Evolutionary conservation across 768 basidiomycete genomes (phyloP).

Genomic region (Pisolithus tinctorius): DNA sequence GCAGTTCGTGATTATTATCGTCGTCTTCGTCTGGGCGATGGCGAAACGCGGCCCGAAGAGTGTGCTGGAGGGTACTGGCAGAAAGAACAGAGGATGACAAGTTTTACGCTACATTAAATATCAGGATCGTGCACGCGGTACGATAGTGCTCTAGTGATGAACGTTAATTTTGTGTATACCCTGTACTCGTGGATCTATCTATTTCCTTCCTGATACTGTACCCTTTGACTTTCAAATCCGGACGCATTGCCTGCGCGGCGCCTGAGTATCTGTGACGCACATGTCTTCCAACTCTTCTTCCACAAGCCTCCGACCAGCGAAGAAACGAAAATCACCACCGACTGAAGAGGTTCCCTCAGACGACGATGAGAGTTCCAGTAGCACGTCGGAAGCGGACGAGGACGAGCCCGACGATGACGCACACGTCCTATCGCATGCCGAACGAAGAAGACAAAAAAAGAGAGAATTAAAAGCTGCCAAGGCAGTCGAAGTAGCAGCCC

Average conservation of each 20-base stretch:
- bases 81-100: slow-evolving; percentile 13
- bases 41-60: slow-evolving; percentile 69
- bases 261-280: not conserved
- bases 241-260: too few relatives aligned
- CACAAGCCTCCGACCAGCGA: slow-evolving; percentile 22
- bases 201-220: too few relatives aligned
- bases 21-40: slow-evolving; percentile 78
- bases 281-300: slow-evolving; percentile 22
- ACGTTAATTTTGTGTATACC: too few relatives aligned
- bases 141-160: too few relatives aligned
- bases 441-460: slow-evolving; percentile 58
- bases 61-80: slow-evolving; percentile 46
- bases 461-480: slow-evolving; percentile 24
- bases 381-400: slow-evolving; percentile 8
- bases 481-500: slow-evolving; percentile 15
- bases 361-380: slow-evolving; percentile 20
- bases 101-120: too few relatives aligned
- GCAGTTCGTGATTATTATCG: slow-evolving; percentile 67
- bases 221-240: too few relatives aligned
- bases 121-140: too few relatives aligned
- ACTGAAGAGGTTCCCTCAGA: slow-evolving; percentile 17
- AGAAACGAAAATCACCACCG: slow-evolving; percentile 16
- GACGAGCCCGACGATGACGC: slow-evolving; percentile 24
- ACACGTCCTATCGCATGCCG: slow-evolving; percentile 69
- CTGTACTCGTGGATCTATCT: too few relatives aligned